Base-by-base conservation (phyloP, 2,329 filamentous ascomycete species). In the Ascochyta rabiei region DNA sequence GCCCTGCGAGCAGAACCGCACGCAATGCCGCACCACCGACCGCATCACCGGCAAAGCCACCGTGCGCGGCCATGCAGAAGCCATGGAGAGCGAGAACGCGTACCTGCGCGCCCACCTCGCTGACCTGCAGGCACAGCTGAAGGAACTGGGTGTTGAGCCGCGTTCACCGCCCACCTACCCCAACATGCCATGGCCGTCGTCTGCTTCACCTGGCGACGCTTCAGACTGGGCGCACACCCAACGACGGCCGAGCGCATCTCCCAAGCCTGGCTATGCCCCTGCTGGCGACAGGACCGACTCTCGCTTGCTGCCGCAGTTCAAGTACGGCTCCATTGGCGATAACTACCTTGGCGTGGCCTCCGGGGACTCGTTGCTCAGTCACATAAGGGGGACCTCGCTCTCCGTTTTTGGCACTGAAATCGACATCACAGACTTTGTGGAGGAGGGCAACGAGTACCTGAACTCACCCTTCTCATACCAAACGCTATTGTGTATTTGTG, bases 21-120 rank as follows among this genome's bases (percentile, higher is more conserved):
- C 89, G 65, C 85, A 90, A 69, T 96, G 91, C 77, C 88, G 85
- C 76, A 92, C 92, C 48, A 96, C 91, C 53, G 91, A 96, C 74
- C 87, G 91, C 65, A 91, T 95, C 69, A 93, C 90, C 3, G 90
- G 91, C 54, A 87, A 89, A 59, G 90, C 91, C 45, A 89, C 90
- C 56, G 85, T 87, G 53, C 82, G 91, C 65, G 91, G 91, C 48
- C 91, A 93, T 68, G 81, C 90, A 61, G 88, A 93, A 70, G 84
- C 87, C 63, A 80, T 95, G 51, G 90, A 96, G 75, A 82, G 84
- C 56, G 86, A 92, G 68, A 87, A 88, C 73, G 79, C 76, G n/a
- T 82, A 83, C 63, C 84, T 93, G 78, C 80, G 87, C 60, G 79
- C 80, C 51, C 86, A 87, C 62, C 83, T 93, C 34, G 81, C 82